Evolutionary conservation across 345 rosid genomes (phyloP).

Genomic region (Draba incana): DNA sequence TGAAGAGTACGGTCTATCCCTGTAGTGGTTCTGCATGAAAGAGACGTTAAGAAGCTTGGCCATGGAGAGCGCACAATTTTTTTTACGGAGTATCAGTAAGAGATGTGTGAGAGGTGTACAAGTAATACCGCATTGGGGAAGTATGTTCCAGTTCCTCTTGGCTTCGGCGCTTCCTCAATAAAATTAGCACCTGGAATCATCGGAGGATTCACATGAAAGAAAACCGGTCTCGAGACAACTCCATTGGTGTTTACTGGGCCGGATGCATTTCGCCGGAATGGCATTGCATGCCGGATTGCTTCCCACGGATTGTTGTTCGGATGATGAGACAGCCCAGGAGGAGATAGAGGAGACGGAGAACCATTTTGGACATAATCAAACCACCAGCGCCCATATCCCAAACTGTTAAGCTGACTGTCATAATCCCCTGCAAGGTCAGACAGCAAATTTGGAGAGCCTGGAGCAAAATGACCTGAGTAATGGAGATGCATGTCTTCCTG

Average conservation of each 20-base stretch:
- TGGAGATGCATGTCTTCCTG: slow-evolving; percentile 53
- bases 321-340: slow-evolving; percentile 49
- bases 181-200: slow-evolving; percentile 52
- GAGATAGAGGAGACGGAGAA: slow-evolving; percentile 52
- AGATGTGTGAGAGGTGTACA: slow-evolving; percentile 28
- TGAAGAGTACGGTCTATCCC: slow-evolving; percentile 49
- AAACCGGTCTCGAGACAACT: slow-evolving; percentile 47
- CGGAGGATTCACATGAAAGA: slow-evolving; percentile 53
- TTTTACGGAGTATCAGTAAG: background rate
- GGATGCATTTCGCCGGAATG: slow-evolving; percentile 46
- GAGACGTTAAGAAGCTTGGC: slow-evolving; percentile 25
- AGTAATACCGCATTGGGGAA: slow-evolving; percentile 66
- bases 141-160: slow-evolving; percentile 89
- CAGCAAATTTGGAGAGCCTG: slow-evolving; percentile 45
- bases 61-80: background rate
- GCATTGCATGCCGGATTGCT: slow-evolving; percentile 49
- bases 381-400: slow-evolving; percentile 53
- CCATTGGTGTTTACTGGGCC: slow-evolving; percentile 57
- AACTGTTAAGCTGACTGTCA: slow-evolving; percentile 50
- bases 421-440: slow-evolving; percentile 71
- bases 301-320: slow-evolving; percentile 68
- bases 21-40: slow-evolving; percentile 77
- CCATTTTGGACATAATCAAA: slow-evolving; percentile 49
- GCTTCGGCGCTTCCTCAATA: slow-evolving; percentile 71
- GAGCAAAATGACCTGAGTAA: slow-evolving; percentile 39